Evolutionary conservation across 148 eudicot species (phyloP).

Genomic region (Limonium bicolor): DNA sequence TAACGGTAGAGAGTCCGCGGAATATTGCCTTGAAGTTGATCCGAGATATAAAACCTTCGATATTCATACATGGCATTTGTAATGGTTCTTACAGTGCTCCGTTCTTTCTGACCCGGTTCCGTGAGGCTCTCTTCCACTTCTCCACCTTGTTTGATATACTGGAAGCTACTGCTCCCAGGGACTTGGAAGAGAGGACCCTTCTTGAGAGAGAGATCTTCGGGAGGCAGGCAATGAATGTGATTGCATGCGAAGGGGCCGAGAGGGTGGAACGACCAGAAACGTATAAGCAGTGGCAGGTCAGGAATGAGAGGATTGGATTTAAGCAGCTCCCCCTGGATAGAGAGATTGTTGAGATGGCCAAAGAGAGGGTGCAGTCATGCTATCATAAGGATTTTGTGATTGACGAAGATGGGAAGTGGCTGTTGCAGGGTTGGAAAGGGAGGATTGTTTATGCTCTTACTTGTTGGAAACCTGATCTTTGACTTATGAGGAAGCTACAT

Average conservation of each 20-base stretch:
- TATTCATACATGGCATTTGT: constrained; percentile 43
- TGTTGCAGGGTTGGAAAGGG: constrained; percentile 78
- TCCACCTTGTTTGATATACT: constrained; percentile 75
- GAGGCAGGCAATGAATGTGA: constrained; percentile 53
- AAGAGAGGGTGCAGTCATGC: constrained; percentile 24
- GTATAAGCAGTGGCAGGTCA: constrained; percentile 75
- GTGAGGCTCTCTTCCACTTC: constrained; percentile 64
- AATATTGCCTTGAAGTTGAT: constrained; percentile 41
- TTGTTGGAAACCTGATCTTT: constrained; percentile 40
- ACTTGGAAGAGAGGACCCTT: constrained; percentile 42
- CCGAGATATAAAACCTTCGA: constrained; percentile 37
- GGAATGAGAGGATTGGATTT: constrained; percentile 59
- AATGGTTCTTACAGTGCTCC: constrained; percentile 66
- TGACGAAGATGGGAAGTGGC: constrained; percentile 67
- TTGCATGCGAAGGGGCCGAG: constrained; percentile 74
- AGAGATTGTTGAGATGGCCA: constrained; percentile 34
- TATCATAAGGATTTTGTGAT: constrained; percentile 60
- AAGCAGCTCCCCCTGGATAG: constrained; percentile 34
- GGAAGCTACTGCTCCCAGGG: constrained; percentile 49
- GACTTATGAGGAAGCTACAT: not conserved
- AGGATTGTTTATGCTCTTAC: constrained; percentile 42
- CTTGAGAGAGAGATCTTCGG: constrained; percentile 57
- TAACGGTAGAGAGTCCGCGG: constrained; percentile 51
- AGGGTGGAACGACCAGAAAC: constrained; percentile 81
- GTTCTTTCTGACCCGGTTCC: constrained; percentile 55